phyloP scores from a whole-genome alignment of 805 yeast species.

The Jamesozyma rosinii region DNA sequence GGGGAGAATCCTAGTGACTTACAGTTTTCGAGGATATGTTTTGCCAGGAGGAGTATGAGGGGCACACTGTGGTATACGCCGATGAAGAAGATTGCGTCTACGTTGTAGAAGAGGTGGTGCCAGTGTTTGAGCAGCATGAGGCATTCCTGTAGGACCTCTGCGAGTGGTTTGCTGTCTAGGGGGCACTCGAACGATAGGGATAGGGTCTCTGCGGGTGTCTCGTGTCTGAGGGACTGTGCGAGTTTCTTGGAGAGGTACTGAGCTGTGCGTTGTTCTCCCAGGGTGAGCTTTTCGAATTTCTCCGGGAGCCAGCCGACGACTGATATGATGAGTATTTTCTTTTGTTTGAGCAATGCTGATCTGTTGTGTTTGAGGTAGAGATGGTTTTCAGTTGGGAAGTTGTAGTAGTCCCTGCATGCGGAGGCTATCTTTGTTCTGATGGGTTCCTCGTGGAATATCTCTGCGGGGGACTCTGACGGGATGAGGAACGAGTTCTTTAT shows the following conservation, averaged over 20 bases:
- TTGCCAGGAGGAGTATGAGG: conserved; percentile 39
- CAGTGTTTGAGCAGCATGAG: conserved; percentile 40
- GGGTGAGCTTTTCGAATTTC: conserved; percentile 23
- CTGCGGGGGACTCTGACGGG: conserved; percentile 23
- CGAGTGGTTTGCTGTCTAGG: conserved; percentile 19
- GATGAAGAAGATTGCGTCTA: conserved; percentile 41
- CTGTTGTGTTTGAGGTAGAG: conserved; percentile 27
- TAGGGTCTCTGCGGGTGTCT: conserved; percentile 14
- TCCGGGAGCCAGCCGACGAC: conserved; percentile 29
- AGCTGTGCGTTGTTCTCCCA: conserved; percentile 24
- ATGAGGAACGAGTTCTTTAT: conserved; percentile 25
- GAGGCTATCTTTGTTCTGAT: conserved; percentile 29
- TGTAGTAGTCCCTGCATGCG: conserved; percentile 32
- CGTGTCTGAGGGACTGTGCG: conserved; percentile 27
- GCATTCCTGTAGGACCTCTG: conserved; percentile 36
- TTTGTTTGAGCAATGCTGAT: conserved; percentile 13
- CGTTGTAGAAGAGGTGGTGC: conserved; percentile 38
- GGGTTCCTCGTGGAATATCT: conserved; percentile 28
- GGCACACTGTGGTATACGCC: conserved; percentile 50
- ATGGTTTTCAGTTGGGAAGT: conserved; percentile 31
- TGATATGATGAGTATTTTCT: conserved; percentile 25
- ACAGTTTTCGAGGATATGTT: conserved; percentile 33
- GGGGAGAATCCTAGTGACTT: conserved; percentile 14
- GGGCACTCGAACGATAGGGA: conserved; percentile 32
- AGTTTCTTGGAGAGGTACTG: conserved; percentile 22